A percentile compares a stretch with the other conserved stretches of the same genome.
Evolutionary conservation across 441 rosid genomes (phyloP).

Genomic region (Manihot esculenta): DNA sequence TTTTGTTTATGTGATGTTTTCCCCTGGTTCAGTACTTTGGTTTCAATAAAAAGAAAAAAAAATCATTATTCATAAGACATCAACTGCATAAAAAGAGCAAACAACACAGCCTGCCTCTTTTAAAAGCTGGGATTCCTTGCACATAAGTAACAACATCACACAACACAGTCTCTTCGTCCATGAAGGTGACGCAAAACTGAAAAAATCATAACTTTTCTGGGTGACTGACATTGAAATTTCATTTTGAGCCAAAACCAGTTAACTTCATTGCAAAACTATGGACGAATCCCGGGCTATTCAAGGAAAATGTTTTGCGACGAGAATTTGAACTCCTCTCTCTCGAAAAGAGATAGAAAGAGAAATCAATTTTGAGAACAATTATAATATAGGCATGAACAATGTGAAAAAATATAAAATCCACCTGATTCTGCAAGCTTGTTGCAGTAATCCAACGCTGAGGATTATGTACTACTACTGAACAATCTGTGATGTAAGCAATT

Average conservation of each 20-base stretch:
- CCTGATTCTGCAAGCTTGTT: constrained; percentile 56
- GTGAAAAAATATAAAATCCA: constrained; percentile 14
- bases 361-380: not conserved
- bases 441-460: constrained; percentile 45
- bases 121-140: not conserved
- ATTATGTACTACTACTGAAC: constrained; percentile 27
- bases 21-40: not conserved
- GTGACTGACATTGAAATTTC: not conserved
- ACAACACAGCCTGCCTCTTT: not conserved
- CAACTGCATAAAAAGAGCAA: not conserved
- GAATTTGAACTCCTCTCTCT: not conserved
- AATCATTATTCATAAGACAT: not conserved
- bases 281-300: not conserved
- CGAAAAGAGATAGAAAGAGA: too few relatives aligned
- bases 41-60: too few relatives aligned
- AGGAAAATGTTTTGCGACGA: not conserved
- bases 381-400: not conserved
- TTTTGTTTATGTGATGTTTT: not conserved
- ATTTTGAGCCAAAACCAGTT: not conserved
- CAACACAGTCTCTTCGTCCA: too few relatives aligned
- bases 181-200: too few relatives aligned
- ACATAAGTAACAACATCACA: too few relatives aligned
- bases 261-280: too few relatives aligned
- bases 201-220: not conserved
- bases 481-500: constrained; percentile 43